Base-by-base conservation (phyloP, 164 flowering plant genomes). In the Magnolia changhungtana region DNA sequence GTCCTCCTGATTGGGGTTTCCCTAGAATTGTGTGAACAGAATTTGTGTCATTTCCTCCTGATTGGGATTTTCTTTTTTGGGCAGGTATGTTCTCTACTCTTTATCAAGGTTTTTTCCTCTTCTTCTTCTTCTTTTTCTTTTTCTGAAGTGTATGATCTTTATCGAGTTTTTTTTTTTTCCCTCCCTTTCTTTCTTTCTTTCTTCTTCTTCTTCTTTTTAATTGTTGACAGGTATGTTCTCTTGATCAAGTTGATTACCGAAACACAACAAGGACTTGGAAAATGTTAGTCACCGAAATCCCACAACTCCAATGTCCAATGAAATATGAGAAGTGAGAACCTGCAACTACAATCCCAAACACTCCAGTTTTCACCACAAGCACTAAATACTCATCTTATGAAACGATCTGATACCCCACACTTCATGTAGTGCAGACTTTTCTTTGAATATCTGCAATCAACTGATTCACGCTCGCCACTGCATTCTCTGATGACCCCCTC, bases 401-500 rank as follows among this genome's bases (percentile, higher is more conserved):
- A 67, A 1, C 8, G 23, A 4, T 8, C 31, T 1, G 16, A 7
- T n/a, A 67, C n/a, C 69, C 29, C 19, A 6, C 16, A n/a, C 14
- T 64, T 72, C 67, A 72, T 11, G 18, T n/a, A 1, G 75, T 67
- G 37, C 55, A 50, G 20, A 77, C 72, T 73, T 74, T 67, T 45
- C 67, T 74, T 61, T 74, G 74, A 51, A 78, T 73, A 69, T 78
- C 76, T 18, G 74, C 80, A 50, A 84, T 80, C 80, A 90, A 79
- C 73, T 37, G 71, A 75, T 79, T 82, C 66, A 90, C 87, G 71
- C 74, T 78, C 2, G 76, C 76, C 31, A 84, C 82, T 73, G 75
- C 82, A 79, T 76, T 81, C n/a, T 82, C 78, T 37, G 78, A 55
- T 61, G 78, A 71, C 61, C 79, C 71, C 77, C 87, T 75, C 52